phyloP scores from a whole-genome alignment of 2,329 filamentous ascomycete genomes.

The Aureobasidium pullulans region DNA sequence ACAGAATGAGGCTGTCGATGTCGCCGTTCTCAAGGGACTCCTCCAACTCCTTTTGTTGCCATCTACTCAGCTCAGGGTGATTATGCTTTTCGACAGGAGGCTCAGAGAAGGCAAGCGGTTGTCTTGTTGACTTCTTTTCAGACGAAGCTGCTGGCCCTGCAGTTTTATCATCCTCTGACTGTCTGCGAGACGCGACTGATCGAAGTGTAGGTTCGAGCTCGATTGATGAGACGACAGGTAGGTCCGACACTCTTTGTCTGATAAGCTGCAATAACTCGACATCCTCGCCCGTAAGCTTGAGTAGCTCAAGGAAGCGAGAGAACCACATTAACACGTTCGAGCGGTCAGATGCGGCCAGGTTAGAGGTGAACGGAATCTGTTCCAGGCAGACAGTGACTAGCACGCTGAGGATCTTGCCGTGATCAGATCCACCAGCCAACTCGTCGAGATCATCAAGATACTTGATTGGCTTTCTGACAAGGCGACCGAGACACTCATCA shows the following conservation, averaged over 20 bases:
- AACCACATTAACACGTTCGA: conserved; percentile 14
- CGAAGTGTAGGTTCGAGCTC: background rate
- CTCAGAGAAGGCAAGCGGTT: conserved; percentile 23
- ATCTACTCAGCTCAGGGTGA: conserved; percentile 47
- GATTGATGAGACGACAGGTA: background rate
- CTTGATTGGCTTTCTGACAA: conserved; percentile 70
- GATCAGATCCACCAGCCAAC: conserved; percentile 25
- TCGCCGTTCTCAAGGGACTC: conserved; percentile 73
- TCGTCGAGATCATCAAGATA: conserved; percentile 67
- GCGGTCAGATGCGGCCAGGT: conserved; percentile 19
- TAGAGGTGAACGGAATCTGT: conserved; percentile 65
- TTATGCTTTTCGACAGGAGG: conserved; percentile 36
- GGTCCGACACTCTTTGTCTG: background rate
- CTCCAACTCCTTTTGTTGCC: conserved; percentile 69
- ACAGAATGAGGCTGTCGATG: conserved; percentile 60
- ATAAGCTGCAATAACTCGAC: background rate
- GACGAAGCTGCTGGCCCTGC: background rate
- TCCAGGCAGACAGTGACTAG: conserved; percentile 64
- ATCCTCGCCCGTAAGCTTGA: conserved; percentile 16
- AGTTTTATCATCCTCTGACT: background rate
- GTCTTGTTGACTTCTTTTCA: background rate
- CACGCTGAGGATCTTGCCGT: conserved; percentile 46
- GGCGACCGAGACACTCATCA: conserved; percentile 74
- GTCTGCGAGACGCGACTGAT: background rate
- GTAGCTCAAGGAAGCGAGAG: conserved; percentile 17